These are phyloP conservation scores for Moesziomyces sp. DNA, from an alignment of 1,284 basidiomycete genomes.

Conservation along the genomic window DNA sequence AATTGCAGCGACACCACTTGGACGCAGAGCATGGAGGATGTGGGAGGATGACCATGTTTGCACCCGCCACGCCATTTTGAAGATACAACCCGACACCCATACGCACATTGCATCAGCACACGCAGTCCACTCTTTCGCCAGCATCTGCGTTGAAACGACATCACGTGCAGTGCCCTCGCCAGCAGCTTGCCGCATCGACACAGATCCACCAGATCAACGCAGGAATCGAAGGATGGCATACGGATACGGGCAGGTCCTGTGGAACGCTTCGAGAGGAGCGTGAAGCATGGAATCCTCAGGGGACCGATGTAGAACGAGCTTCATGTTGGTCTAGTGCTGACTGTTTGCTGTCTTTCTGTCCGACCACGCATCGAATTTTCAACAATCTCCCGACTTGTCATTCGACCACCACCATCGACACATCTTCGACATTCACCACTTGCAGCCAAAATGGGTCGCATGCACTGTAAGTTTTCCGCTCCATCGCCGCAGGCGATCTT, in stretches of 20 bases:
- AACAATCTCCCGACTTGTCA: conserved; percentile 4
- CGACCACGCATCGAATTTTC: conserved; percentile 24
- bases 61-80: conserved; percentile 13
- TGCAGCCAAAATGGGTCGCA: conserved; percentile 67
- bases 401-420: conserved; percentile 1
- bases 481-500: background rate
- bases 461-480: conserved; percentile 59
- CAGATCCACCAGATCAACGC: too few species aligned
- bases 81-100: conserved; percentile 1
- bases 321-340: conserved; percentile 58
- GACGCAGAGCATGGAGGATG: conserved; percentile 2
- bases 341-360: conserved; percentile 57
- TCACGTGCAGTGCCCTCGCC: background rate
- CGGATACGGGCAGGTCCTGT: conserved; percentile 8
- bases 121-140: background rate
- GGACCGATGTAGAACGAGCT: conserved; percentile 43
- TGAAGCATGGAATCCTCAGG: conserved; percentile 22
- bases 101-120: conserved; percentile 5
- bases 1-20: background rate
- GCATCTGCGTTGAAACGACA: background rate
- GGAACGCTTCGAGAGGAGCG: conserved; percentile 41
- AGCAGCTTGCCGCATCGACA: background rate
- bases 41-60: conserved; percentile 34
- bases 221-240: background rate
- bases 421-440: conserved; percentile 11